Percentiles rank a stretch among this genome's conserved stretches.
Conservation (phyloP, 805 yeast species). For the Yarrowia bubula region DNA sequence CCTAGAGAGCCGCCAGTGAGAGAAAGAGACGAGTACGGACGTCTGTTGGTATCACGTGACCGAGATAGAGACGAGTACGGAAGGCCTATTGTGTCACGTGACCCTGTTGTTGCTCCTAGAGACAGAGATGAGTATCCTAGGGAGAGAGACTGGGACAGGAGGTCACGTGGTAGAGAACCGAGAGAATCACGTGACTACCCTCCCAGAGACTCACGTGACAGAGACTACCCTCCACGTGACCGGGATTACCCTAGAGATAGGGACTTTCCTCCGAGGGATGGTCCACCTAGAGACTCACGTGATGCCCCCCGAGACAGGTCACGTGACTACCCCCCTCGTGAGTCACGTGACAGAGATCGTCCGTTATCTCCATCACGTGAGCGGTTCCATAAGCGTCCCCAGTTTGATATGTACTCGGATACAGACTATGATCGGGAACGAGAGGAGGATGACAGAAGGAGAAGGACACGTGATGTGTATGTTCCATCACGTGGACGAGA, state of each 20-base stretch:
- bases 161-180: not conserved
- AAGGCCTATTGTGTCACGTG: no score
- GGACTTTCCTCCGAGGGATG: conserved; percentile 1
- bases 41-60: no score
- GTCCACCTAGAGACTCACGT: not conserved
- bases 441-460: conserved; percentile 1
- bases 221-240: not conserved
- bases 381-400: not conserved
- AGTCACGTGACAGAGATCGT: not conserved
- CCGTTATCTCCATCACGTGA: not conserved
- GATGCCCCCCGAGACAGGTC: not conserved
- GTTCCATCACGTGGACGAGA: not conserved
- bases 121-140: not conserved
- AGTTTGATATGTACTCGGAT: conserved; percentile 6
- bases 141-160: not conserved
- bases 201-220: not conserved
- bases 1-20: not conserved
- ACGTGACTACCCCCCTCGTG: not conserved
- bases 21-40: not conserved
- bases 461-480: not conserved
- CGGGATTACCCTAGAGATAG: not conserved
- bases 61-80: no score
- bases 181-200: not conserved
- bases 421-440: conserved; percentile 16
- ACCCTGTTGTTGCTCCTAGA: not conserved